Base-by-base conservation (phyloP, 2,329 filamentous ascomycete species). In the Fusarium equiseti region DNA sequence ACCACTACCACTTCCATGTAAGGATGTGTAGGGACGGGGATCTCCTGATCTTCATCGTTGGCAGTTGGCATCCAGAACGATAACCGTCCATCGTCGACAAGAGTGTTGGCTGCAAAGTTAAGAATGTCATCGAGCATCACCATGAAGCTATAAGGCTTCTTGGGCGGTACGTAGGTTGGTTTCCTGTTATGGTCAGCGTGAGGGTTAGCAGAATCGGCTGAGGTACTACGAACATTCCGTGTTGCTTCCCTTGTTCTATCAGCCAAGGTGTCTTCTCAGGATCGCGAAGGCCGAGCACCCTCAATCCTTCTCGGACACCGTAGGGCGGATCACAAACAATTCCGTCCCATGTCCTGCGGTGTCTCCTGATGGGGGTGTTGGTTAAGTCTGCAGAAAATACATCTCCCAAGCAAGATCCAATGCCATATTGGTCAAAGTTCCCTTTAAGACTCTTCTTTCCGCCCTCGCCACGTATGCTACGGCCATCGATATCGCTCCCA, bases 61-160 rank as follows among this genome's bases (percentile, higher is more conserved):
- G 94, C 91, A 0, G 94, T 97, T 1, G 96, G 96, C 93, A 98
- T 97, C 96, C 96, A 99, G 84, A 99, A 97, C 10, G 92, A 93
- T 12, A 99, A 79, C 29, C 96, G 86, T 0, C 94, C 96, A 68
- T 89, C 82, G 55, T 93, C 90, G 10, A 97, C 92, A 1, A 99
- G 85, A 2, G 91, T 93, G 15, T 88, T 84, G 1, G 90, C 87
- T 8, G 94, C 90, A 76, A 99, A 98, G 22, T 90, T 87, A 8
- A 98, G 86, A 55, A 99, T 94, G 78, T 98, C 94, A 75, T 94
- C 90, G 22, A 98, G 86, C 89, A 99, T 94, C 8, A 93, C 91
- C 42, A 92, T 85, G 79, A 99, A 98, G 73, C 93, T 93, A 80
- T 99, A 99, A 0, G 95, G 94, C 75, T 90, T 91, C 79, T 97